Percentiles rank a stretch among this genome's conserved stretches.
Conservation (phyloP, 1,139 yeast species). For the Geotrichum reessii region DNA sequence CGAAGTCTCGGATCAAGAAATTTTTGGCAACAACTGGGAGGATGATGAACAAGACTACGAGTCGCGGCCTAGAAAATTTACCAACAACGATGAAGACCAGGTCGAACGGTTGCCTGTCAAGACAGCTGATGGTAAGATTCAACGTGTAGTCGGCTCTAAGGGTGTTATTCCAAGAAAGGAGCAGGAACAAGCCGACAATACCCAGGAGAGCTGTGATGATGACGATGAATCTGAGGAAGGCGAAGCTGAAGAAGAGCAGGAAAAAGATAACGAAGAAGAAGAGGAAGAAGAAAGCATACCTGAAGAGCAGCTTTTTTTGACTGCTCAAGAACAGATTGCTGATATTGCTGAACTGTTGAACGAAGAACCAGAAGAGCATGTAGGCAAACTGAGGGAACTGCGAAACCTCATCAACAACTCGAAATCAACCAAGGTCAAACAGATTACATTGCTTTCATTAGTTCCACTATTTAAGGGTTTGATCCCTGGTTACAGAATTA, state of each 20-base stretch:
- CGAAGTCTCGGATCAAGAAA: slow-evolving; percentile 3
- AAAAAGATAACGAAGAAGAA: slow-evolving; percentile 24
- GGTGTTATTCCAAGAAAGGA: slow-evolving; percentile 21
- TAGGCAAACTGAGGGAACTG: slow-evolving; percentile 59
- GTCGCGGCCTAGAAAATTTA: slow-evolving; percentile 29
- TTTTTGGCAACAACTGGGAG: slow-evolving; percentile 2
- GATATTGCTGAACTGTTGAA: slow-evolving; percentile 68
- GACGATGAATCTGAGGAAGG: slow-evolving; percentile 6
- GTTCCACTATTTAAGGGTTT: slow-evolving; percentile 80
- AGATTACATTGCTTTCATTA: slow-evolving; percentile 69
- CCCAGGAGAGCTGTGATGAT: slow-evolving; percentile 17
- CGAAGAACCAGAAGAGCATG: slow-evolving; percentile 88
- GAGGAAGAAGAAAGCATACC: slow-evolving; percentile 43
- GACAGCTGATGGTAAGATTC: slow-evolving; percentile 60
- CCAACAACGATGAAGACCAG: slow-evolving; percentile 36
- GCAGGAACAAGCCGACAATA: slow-evolving; percentile 7
- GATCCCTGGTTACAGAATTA: slow-evolving; percentile 81
- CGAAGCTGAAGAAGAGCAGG: slow-evolving; percentile 16
- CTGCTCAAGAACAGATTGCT: slow-evolving; percentile 79
- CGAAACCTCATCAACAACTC: slow-evolving; percentile 62
- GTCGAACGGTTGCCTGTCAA: slow-evolving; percentile 82
- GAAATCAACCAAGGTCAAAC: slow-evolving; percentile 60
- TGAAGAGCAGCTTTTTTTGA: slow-evolving; percentile 65
- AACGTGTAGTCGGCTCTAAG: slow-evolving; percentile 47
- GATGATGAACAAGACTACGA: slow-evolving; percentile 35